These are phyloP conservation scores for Talaromyces pinophilus DNA, from an alignment of 2,329 filamentous ascomycete species.

Conservation along the genomic window DNA sequence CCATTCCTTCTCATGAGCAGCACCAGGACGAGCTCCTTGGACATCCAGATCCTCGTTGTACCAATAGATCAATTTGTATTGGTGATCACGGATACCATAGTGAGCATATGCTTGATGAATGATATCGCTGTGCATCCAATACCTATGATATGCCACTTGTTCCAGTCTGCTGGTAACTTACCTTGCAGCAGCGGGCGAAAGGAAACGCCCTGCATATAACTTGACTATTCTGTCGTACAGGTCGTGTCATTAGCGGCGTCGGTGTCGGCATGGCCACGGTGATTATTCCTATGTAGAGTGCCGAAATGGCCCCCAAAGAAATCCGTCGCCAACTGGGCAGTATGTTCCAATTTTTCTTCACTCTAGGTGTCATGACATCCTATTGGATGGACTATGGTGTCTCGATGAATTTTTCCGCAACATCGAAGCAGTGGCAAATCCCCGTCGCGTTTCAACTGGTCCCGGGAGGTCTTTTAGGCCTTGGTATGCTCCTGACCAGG, in stretches of 20 bases:
- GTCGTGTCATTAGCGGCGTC: slow-evolving; percentile 52
- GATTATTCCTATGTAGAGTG: slow-evolving; percentile 60
- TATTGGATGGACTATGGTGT: slow-evolving; percentile 54
- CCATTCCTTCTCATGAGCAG: slow-evolving; percentile 51
- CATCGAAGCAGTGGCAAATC: slow-evolving; percentile 54
- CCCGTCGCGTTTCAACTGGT: slow-evolving; percentile 52
- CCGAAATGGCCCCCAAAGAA: slow-evolving; percentile 57
- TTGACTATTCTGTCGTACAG: slow-evolving; percentile 44
- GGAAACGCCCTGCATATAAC: slow-evolving; percentile 56
- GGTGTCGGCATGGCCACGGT: slow-evolving; percentile 57
- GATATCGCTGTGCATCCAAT: slow-evolving; percentile 58
- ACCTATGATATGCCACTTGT: slow-evolving; percentile 57
- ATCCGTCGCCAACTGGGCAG: slow-evolving; percentile 58
- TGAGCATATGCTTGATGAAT: slow-evolving; percentile 56
- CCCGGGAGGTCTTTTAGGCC: slow-evolving; percentile 48
- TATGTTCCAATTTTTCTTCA: slow-evolving; percentile 41
- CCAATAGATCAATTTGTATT: slow-evolving; percentile 60
- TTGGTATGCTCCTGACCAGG: slow-evolving; percentile 52
- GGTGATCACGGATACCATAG: slow-evolving; percentile 54
- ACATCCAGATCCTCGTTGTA: slow-evolving; percentile 55
- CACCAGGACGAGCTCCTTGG: slow-evolving; percentile 47
- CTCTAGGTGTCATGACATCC: slow-evolving; percentile 33
- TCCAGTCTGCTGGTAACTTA: slow-evolving; percentile 48
- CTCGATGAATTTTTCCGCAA: slow-evolving; percentile 39
- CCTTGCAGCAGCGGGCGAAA: slow-evolving; percentile 45